Conservation (phyloP, 352 stramenopile species). For the Lagenidium giganteum region DNA sequence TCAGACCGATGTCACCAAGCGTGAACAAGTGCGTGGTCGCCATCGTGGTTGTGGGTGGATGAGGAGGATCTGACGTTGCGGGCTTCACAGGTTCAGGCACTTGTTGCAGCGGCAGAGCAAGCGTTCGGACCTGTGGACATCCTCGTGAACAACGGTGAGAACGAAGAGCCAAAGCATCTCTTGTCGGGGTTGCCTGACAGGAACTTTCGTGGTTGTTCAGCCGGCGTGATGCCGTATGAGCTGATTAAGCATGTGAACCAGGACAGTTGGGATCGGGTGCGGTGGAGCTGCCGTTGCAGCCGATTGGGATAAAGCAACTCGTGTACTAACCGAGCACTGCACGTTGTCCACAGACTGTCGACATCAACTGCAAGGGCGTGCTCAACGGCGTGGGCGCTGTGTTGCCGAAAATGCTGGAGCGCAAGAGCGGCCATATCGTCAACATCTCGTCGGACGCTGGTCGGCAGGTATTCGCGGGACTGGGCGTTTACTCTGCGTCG, state of each 20-base stretch:
- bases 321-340: too few relatives aligned
- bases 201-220: too few relatives aligned
- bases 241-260: constrained; percentile 86
- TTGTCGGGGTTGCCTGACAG: too few relatives aligned
- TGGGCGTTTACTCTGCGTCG: constrained; percentile 86
- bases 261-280: constrained; percentile 82
- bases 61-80: not conserved
- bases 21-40: constrained; percentile 31
- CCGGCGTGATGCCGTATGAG: constrained; percentile 92
- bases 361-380: constrained; percentile 92
- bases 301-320: too few relatives aligned
- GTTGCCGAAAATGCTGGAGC: constrained; percentile 66
- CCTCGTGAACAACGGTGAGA: constrained; percentile 82
- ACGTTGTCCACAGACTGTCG: constrained; percentile 71
- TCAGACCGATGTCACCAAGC: constrained; percentile 65
- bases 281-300: too few relatives aligned
- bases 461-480: constrained; percentile 72
- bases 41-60: not conserved
- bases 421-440: constrained; percentile 77
- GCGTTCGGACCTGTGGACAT: constrained; percentile 78
- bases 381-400: constrained; percentile 84
- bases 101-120: constrained; percentile 54
- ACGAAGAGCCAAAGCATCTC: too few relatives aligned
- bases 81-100: constrained; percentile 31
- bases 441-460: constrained; percentile 86